These are phyloP conservation scores for Fusarium drepaniforme DNA, from an alignment of 2,329 filamentous ascomycete species.

Conservation along the genomic window DNA sequence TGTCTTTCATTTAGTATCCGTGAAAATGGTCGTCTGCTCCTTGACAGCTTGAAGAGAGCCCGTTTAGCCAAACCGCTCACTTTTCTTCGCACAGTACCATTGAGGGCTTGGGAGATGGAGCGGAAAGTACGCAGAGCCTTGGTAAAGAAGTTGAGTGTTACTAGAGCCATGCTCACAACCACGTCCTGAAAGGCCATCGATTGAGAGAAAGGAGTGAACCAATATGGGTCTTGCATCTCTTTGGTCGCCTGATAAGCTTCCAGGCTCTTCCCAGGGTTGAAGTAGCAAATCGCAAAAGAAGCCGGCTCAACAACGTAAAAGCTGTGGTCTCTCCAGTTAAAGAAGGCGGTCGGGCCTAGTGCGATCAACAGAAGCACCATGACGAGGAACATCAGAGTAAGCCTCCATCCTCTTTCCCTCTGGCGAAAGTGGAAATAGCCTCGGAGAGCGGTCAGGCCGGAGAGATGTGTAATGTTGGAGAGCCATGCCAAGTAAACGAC, in stretches of 20 bases:
- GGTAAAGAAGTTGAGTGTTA: neutral
- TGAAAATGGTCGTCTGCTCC: neutral
- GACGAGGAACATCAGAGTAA: neutral
- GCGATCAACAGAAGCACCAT: conserved; percentile 4
- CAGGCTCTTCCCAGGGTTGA: neutral
- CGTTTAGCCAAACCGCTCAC: neutral
- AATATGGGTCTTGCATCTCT: too few relatives aligned
- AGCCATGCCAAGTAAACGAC: conserved; percentile 16
- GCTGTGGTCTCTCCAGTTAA: conserved; percentile 6
- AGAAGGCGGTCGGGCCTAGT: conserved; percentile 11
- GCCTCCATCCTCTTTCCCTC: neutral
- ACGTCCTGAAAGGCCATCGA: neutral
- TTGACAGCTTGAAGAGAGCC: neutral
- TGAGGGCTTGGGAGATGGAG: neutral
- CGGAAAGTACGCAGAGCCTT: neutral
- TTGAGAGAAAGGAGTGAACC: too few relatives aligned
- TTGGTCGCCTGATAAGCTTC: too few relatives aligned
- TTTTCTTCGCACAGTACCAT: neutral
- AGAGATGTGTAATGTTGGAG: conserved; percentile 13
- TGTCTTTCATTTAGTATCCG: neutral
- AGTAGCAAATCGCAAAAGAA: neutral
- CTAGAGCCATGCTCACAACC: neutral
- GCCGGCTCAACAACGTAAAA: too few relatives aligned
- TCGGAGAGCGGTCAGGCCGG: conserved; percentile 6
- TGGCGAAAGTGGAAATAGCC: conserved; percentile 1